Percentiles rank a stretch among this genome's conserved stretches.
Evolutionary conservation across 768 basidiomycete species (phyloP).

Genomic region (Suillus plorans): DNA sequence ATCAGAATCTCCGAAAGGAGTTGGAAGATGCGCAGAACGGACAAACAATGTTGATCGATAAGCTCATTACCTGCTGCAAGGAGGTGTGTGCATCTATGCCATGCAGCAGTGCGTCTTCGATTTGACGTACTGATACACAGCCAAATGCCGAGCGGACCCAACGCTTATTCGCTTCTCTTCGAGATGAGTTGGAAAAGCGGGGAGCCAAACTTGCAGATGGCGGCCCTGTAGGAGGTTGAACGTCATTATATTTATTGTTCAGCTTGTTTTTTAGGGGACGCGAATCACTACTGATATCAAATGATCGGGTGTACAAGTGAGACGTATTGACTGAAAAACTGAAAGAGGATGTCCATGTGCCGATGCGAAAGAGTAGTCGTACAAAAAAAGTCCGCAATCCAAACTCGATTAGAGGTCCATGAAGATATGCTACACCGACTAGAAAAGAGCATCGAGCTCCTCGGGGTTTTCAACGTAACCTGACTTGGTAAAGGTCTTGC

Average conservation of each 20-base stretch:
- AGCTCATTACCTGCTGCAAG: constrained; percentile 82
- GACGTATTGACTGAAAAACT: constrained; percentile 3
- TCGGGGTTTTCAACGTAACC: constrained; percentile 65
- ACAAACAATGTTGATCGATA: constrained; percentile 80
- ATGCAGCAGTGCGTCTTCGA: constrained; percentile 9
- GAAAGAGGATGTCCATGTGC: constrained; percentile 6
- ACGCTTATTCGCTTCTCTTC: constrained; percentile 74
- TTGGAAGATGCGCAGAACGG: constrained; percentile 78
- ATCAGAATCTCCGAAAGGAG: constrained; percentile 67
- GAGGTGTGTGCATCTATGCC: constrained; percentile 53
- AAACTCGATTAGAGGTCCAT: constrained; percentile 6
- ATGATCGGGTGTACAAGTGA: constrained; percentile 10
- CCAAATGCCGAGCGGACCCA: constrained; percentile 84
- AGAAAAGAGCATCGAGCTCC: constrained; percentile 70
- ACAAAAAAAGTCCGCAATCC: constrained; percentile 5
- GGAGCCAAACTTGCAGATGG: constrained; percentile 44
- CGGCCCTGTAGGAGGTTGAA: constrained; percentile 44
- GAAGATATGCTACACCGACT: constrained; percentile 20
- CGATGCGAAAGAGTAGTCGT: constrained; percentile 5
- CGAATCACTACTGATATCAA: constrained; percentile 13
- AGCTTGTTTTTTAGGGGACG: neutral
- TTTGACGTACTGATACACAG: constrained; percentile 43
- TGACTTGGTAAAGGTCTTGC: constrained; percentile 74
- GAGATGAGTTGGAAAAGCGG: constrained; percentile 82
- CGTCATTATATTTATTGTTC: constrained; percentile 13